Evolutionary conservation across 306 rosid species (phyloP), one percentile per base, ranked within the genome.

Genomic region (Casuarina glauca): DNA sequence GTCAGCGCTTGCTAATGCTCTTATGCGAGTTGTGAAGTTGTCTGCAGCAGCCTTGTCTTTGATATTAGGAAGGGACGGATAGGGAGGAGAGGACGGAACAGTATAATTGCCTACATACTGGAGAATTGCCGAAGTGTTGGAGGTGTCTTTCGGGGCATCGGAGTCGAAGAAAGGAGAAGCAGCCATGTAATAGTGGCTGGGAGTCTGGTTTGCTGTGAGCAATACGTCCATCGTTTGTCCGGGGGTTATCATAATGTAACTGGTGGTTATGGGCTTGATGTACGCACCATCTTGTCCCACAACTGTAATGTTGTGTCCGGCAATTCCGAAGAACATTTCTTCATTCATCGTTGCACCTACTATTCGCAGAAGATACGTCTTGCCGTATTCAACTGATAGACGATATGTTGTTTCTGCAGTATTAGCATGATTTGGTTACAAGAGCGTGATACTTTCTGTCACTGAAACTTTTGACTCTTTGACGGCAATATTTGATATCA

Each of bases 171-270:
- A 79, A 2, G 82, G 74, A 8, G 15, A 51, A 3, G 78, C 63
- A 5, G 50, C 74, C 0, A 79, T 79, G 74, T 73, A 79, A 38
- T 79, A 79, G 15, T 52, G 50, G 41, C 74, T 73, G 0, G 61
- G 74, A 13, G 68, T 2, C 39, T 79, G 74, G 42, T 73, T 68
- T 10, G 74, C 78, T 9, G 69, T 73, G 20, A 79, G 57, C 36
- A 79, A 54, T 41, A 79, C 13, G 63, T 79, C 78, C 74, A 79
- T 64, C 15, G 82, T 79, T 67, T 79, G 82, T 46, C 82, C 82
- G 2, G 78, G 82, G 4, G 78, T 36, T 64, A 73, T 64, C 58
- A 79, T 10, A 45, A 79, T 66, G 49, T 62, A 73, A 20, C 16
- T 9, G 2, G 78, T 51, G n/a, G 32, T 49, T 15, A 79, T 20